Conservation (phyloP, 306 rosid genomes). For the Hippophae rhamnoides region DNA sequence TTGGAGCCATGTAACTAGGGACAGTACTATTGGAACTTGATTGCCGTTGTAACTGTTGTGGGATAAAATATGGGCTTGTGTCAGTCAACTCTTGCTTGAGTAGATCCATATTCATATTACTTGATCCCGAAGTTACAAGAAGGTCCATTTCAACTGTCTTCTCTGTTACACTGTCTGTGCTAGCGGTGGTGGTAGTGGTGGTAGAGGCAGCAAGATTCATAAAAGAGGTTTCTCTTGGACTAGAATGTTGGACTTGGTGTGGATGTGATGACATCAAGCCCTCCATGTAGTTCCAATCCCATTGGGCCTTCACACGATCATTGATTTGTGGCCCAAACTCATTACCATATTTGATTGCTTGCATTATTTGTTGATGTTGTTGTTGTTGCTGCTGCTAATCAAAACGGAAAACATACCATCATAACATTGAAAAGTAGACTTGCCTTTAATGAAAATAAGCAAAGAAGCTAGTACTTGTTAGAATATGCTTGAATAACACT, state of each 20-base stretch:
- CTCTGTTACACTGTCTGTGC: constrained; percentile 51
- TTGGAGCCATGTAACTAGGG: constrained; percentile 90
- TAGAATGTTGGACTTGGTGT: constrained; percentile 20
- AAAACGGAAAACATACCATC: not conserved
- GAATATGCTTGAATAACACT: not conserved
- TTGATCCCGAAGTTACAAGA: constrained; percentile 15
- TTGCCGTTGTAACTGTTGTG: constrained; percentile 21
- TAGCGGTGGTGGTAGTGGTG: constrained; percentile 16
- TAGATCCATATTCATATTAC: constrained; percentile 13
- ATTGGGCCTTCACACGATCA: constrained; percentile 38
- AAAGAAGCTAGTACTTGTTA: not conserved
- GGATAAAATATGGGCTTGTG: constrained; percentile 19
- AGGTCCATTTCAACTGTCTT: constrained; percentile 74
- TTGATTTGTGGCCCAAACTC: constrained; percentile 22
- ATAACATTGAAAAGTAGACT: not conserved
- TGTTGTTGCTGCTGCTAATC: constrained; percentile 32
- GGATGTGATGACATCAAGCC: constrained; percentile 74
- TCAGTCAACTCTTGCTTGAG: constrained; percentile 24
- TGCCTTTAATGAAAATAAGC: not conserved
- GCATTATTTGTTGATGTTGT: constrained; percentile 22
- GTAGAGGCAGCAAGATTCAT: constrained; percentile 32
- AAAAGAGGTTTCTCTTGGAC: constrained; percentile 27
- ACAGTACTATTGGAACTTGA: constrained; percentile 14
- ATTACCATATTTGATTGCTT: constrained; percentile 17
- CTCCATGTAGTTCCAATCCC: constrained; percentile 90